Evolutionary conservation across 1,139 yeast genomes (phyloP), one percentile per base, ranked within the genome.

Genomic region (Geotrichum fermentans): DNA sequence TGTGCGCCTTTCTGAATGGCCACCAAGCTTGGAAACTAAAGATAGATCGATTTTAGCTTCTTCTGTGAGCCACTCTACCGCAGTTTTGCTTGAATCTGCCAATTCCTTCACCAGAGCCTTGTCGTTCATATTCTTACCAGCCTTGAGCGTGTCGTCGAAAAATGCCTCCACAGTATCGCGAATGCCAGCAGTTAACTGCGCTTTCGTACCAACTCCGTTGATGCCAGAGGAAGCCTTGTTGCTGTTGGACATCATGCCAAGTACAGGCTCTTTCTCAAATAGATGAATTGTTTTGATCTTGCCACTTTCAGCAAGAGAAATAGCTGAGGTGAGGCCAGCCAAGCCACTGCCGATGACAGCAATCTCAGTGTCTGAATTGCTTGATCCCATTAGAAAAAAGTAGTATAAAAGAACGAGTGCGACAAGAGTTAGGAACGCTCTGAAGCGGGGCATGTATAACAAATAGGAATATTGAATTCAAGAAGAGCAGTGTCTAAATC

Each of bases 221-320:
- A 86, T 85, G 21, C 95, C 95, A 18, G 87, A 79, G 0, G 90
- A 82, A 1, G 95, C 95, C 63, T 83, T 83, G 24, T 85, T 81
- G 35, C 90, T 82, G 61, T 84, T 85, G 14, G 3, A 33, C 14
- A 21, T 39, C 21, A 35, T 18, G 24, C 48, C 52, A n/a, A 36
- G 35, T 1, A 44, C 48, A 29, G 49, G 52, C 45, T 60, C 60
- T 38, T 60, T 60, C 52, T 60, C 63, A 45, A 60, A 52, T 11
- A 60, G 41, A 22, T 57, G 54, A 43, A 60, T 26, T 22, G 29
- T 45, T 6, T 16, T 17, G 29, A 40, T 30, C 34, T 45, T 40
- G 16, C 32, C 41, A 22, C 37, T 40, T 17, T 35, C 33, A 6
- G 49, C 49, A 2, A 45, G 41, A 2, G 41, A 40, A 18, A 45